These are phyloP conservation scores for Lophium mytilinum DNA, from an alignment of 495 filamentous ascomycete genomes.

Conservation along the genomic window DNA sequence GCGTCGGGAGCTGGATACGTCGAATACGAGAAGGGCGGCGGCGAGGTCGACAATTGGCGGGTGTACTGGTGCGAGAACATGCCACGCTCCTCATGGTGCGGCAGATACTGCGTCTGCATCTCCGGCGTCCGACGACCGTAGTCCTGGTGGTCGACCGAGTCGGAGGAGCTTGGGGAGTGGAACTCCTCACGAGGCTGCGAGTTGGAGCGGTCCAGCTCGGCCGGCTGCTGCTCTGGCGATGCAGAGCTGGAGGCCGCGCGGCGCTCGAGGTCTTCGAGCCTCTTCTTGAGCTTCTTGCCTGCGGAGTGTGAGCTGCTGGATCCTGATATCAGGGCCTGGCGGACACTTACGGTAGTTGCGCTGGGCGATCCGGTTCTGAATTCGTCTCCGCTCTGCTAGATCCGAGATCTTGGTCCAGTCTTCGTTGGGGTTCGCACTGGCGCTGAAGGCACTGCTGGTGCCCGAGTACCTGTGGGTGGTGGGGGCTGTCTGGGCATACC, in stretches of 20 bases:
- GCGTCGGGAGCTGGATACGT: conserved; percentile 58
- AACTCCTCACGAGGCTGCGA: conserved; percentile 43
- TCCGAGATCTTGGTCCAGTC: conserved; percentile 99
- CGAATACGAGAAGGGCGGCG: conserved; percentile 66
- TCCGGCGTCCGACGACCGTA: conserved; percentile 27
- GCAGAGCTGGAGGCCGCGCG: conserved; percentile 76
- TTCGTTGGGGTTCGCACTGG: conserved; percentile 91
- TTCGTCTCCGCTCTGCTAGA: conserved; percentile 83
- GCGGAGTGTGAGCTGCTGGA: conserved; percentile 6
- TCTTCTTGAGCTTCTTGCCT: conserved; percentile 99
- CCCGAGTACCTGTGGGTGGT: conserved; percentile 53
- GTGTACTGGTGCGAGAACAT: conserved; percentile 66
- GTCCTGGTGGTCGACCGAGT: conserved; percentile 27
- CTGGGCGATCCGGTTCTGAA: conserved; percentile 97
- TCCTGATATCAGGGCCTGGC: background rate
- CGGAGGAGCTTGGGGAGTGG: conserved; percentile 39
- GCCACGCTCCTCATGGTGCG: conserved; percentile 36
- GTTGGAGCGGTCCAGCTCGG: conserved; percentile 43
- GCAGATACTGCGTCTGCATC: conserved; percentile 25
- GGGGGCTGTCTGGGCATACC: conserved; percentile 31
- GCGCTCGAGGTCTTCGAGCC: conserved; percentile 91
- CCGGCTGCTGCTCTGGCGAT: conserved; percentile 56
- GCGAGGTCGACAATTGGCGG: conserved; percentile 58
- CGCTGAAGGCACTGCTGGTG: conserved; percentile 94
- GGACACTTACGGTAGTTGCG: conserved; percentile 86